Evolutionary conservation across 257 asterid genomes (phyloP).

Genomic region (Datura wrightii): DNA sequence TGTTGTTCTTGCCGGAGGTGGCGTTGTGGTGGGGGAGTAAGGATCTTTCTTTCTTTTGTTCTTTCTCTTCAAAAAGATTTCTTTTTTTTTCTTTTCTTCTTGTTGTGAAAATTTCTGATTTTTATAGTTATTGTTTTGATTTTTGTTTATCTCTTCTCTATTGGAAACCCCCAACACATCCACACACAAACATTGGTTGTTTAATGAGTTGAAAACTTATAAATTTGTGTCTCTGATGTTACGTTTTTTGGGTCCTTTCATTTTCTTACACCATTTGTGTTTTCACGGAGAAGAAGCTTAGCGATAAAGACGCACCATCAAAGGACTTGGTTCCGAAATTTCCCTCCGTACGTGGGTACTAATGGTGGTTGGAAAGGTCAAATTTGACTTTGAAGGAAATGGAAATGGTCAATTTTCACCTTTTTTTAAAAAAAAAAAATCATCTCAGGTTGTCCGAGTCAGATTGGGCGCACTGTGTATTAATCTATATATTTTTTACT

Average conservation of each 20-base stretch:
- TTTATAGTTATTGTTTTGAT: background rate
- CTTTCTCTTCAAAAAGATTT: background rate
- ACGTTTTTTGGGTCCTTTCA: background rate
- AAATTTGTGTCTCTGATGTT: background rate
- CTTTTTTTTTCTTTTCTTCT: background rate
- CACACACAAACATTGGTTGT: constrained; percentile 20
- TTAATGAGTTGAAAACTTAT: constrained; percentile 9
- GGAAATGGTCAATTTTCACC: background rate
- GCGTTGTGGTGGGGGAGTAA: background rate
- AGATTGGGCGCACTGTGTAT: too few species aligned
- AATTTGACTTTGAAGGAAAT: background rate
- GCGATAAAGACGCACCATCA: background rate
- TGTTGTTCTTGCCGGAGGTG: background rate
- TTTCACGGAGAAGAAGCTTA: background rate
- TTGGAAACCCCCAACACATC: constrained; percentile 27
- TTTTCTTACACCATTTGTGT: background rate
- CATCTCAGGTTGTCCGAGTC: too few species aligned
- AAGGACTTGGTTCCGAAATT: background rate
- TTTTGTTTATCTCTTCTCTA: background rate
- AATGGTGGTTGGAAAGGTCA: background rate
- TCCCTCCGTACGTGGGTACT: background rate
- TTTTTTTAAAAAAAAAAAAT: too few species aligned
- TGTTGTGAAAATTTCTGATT: background rate
- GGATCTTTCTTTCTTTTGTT: background rate
- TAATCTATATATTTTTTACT: too few species aligned